Evolutionary conservation across 805 yeast genomes (phyloP).

Genomic region (Monosporozyma aerobia): DNA sequence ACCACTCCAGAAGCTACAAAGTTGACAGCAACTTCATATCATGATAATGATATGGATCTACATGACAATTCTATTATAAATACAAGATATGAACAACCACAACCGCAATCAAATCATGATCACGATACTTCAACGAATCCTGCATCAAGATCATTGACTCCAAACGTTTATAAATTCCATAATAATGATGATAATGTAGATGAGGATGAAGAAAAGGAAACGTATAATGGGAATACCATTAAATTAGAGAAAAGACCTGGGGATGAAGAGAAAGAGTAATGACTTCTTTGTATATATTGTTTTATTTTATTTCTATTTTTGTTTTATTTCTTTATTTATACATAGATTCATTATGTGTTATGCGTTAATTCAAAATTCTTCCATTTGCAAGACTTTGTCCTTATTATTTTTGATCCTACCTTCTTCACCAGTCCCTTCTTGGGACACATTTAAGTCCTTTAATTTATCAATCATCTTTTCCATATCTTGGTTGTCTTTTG

Average conservation of each 20-base stretch:
- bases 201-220: conserved; percentile 32
- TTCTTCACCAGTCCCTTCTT: neutral
- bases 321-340: neutral
- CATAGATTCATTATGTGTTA: neutral
- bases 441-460: conserved; percentile 15
- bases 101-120: neutral
- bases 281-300: neutral
- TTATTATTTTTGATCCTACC: neutral
- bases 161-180: conserved; percentile 26
- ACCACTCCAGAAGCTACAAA: neutral
- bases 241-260: conserved; percentile 38
- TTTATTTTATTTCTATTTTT: neutral
- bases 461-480: conserved; percentile 12
- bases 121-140: neutral
- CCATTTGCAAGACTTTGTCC: neutral
- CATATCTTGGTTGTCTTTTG: neutral
- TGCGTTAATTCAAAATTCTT: neutral
- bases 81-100: neutral
- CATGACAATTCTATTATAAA: neutral
- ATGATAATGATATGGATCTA: neutral
- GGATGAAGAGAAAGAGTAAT: conserved; percentile 5
- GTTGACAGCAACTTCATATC: conserved; percentile 9
- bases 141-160: conserved; percentile 24
- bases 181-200: conserved; percentile 20
- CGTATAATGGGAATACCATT: conserved; percentile 51